Evolutionary conservation across 306 rosid species (phyloP).

Genomic region (Malus domestica): DNA sequence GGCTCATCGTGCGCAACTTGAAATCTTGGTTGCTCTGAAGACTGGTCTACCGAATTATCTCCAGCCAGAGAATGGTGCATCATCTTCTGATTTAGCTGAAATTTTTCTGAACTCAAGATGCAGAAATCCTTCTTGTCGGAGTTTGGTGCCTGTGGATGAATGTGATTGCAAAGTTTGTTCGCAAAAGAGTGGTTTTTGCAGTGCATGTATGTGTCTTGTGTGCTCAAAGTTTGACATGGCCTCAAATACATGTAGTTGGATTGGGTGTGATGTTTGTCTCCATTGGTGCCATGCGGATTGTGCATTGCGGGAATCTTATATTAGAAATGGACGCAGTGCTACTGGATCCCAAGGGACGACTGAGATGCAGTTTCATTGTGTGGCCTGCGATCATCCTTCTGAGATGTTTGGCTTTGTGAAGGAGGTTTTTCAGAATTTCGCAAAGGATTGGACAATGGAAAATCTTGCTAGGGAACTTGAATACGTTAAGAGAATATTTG

Average conservation of each 20-base stretch:
- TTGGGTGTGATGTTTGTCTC: conserved; percentile 96
- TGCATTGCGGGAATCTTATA: conserved; percentile 74
- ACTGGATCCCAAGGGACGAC: conserved; percentile 56
- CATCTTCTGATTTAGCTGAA: conserved; percentile 71
- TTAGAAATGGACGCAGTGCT: conserved; percentile 78
- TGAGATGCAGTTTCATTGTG: conserved; percentile 97
- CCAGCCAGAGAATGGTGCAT: conserved; percentile 35
- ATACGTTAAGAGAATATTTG: conserved; percentile 80
- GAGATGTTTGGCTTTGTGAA: conserved; percentile 99
- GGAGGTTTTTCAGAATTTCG: conserved; percentile 88
- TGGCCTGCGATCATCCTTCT: conserved; percentile 96
- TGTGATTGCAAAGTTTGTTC: conserved; percentile 95
- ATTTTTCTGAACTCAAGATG: conserved; percentile 72
- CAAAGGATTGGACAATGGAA: conserved; percentile 82
- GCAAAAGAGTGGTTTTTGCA: conserved; percentile 87
- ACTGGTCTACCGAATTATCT: conserved; percentile 64
- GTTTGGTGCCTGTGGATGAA: conserved; percentile 83
- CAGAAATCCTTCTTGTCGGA: conserved; percentile 62
- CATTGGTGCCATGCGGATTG: conserved; percentile 98
- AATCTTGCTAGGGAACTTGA: conserved; percentile 75
- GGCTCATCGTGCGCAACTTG: conserved; percentile 70
- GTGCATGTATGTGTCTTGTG: conserved; percentile 91
- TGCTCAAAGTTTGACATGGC: conserved; percentile 93
- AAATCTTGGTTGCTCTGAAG: conserved; percentile 81
- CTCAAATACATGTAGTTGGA: conserved; percentile 90